Evolutionary conservation across 164 flowering plant genomes (phyloP).

Genomic region (Taxillus chinensis): DNA sequence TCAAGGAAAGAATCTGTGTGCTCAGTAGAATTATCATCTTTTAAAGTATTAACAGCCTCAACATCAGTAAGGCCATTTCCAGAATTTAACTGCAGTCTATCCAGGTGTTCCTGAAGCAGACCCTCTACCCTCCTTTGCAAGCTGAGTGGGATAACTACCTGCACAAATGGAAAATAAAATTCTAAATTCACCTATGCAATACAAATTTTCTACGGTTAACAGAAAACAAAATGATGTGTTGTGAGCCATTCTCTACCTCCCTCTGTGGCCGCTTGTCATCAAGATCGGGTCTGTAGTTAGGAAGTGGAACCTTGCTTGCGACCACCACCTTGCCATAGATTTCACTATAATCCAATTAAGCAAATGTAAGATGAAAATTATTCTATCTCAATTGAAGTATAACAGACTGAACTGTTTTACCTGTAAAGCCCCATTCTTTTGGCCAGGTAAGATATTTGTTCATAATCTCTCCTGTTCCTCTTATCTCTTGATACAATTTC

Average conservation of each 20-base stretch:
- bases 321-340: conserved; percentile 90
- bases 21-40: conserved; percentile 30
- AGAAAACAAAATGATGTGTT: background rate
- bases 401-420: conserved; percentile 20
- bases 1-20: conserved; percentile 60
- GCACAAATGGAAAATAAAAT: conserved; percentile 10
- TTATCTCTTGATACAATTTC: conserved; percentile 87
- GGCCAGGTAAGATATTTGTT: conserved; percentile 87
- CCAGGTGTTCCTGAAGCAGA: conserved; percentile 89
- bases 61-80: conserved; percentile 29
- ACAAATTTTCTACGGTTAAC: background rate
- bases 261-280: conserved; percentile 97
- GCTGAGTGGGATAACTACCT: conserved; percentile 91
- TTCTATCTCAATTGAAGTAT: background rate
- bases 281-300: conserved; percentile 92
- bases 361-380: background rate
- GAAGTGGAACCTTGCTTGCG: conserved; percentile 95
- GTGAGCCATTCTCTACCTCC: conserved; percentile 48
- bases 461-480: conserved; percentile 85
- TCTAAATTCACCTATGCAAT: background rate
- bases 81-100: conserved; percentile 47
- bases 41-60: conserved; percentile 17
- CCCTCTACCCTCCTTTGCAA: conserved; percentile 97
- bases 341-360: conserved; percentile 34
- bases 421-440: conserved; percentile 90